phyloP scores from a whole-genome alignment of 2,329 filamentous ascomycete species.

The Aspergillus amoenus region DNA sequence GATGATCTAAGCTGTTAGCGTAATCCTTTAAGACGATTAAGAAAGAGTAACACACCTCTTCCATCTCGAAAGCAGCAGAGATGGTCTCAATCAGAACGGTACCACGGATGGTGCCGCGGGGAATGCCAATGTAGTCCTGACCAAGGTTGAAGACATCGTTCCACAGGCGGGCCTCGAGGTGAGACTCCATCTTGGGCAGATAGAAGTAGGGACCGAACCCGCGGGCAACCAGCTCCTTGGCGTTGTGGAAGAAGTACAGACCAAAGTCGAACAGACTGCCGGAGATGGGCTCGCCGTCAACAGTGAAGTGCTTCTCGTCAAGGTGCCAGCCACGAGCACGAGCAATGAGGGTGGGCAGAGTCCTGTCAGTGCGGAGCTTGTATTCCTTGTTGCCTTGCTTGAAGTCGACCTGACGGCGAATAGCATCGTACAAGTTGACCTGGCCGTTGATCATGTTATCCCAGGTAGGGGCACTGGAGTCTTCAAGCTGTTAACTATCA shows the following conservation, averaged over 20 bases:
- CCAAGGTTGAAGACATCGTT: constrained; percentile 96
- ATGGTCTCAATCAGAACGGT: constrained; percentile 99
- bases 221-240: constrained; percentile 77
- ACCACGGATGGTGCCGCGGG: constrained; percentile 85
- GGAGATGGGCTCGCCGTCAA: constrained; percentile 92
- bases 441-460: constrained; percentile 99
- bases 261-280: constrained; percentile 95
- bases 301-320: constrained; percentile 95
- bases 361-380: constrained; percentile 89
- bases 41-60: constrained; percentile 55
- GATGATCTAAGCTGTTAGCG: constrained; percentile 65
- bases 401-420: constrained; percentile 92
- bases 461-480: constrained; percentile 95
- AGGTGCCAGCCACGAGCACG: constrained; percentile 97
- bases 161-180: constrained; percentile 95
- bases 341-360: constrained; percentile 85
- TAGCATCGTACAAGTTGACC: constrained; percentile 95
- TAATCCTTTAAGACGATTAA: background rate
- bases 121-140: constrained; percentile 89
- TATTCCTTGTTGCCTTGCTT: constrained; percentile 94
- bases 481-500: constrained; percentile 46
- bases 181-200: constrained; percentile 96
- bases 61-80: constrained; percentile 97
- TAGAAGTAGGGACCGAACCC: constrained; percentile 96
- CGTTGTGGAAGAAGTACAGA: constrained; percentile 99